A percentile compares a stretch with the other conserved stretches of the same genome.
These are phyloP conservation scores for Phaseolus lunatus DNA, from an alignment of 306 rosid species.

Conservation along the genomic window DNA sequence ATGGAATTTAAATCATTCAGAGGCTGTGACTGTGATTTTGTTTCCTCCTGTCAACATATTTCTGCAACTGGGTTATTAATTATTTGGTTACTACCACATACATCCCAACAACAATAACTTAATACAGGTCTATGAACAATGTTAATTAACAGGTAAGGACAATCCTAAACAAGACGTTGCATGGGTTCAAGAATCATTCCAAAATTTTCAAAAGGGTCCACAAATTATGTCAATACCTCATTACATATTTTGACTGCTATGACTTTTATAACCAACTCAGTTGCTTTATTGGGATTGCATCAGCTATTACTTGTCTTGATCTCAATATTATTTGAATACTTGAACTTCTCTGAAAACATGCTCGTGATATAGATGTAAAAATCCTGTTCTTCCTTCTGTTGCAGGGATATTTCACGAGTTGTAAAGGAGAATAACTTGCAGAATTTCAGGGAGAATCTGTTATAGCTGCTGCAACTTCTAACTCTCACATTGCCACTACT, in stretches of 20 bases:
- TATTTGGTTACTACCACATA: slow-evolving; percentile 10
- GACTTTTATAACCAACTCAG: not conserved
- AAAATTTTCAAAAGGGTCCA: not conserved
- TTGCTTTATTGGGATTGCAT: not conserved
- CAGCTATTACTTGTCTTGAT: slow-evolving; percentile 10
- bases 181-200: not conserved
- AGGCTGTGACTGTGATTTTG: not conserved
- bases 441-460: slow-evolving; percentile 39
- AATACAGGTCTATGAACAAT: not conserved
- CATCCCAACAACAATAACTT: not conserved
- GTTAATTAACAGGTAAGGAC: not conserved
- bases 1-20: no score
- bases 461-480: slow-evolving; percentile 45
- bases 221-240: not conserved
- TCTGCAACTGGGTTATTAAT: not conserved
- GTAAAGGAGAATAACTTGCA: slow-evolving; percentile 38
- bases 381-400: slow-evolving; percentile 28
- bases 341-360: slow-evolving; percentile 13
- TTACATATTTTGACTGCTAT: not conserved
- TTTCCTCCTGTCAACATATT: not conserved
- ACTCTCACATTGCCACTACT: slow-evolving; percentile 24
- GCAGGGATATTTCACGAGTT: slow-evolving; percentile 56
- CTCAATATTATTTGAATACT: not conserved
- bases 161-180: not conserved
- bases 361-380: slow-evolving; percentile 18